These are phyloP conservation scores for Saccharomycopsis synnaedendra DNA, from an alignment of 805 yeast genomes.

Conservation along the genomic window DNA sequence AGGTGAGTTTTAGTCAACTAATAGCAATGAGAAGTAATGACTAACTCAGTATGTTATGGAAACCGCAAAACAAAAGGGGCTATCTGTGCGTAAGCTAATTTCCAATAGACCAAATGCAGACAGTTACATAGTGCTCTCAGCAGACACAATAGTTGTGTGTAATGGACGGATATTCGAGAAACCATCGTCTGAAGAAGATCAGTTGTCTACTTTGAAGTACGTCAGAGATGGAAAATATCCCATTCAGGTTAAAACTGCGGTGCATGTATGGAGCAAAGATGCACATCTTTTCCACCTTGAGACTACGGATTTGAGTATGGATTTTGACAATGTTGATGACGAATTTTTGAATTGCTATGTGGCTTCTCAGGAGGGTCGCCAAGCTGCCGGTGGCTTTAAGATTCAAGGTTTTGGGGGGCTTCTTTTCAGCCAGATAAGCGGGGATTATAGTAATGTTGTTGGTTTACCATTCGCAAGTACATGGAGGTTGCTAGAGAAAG, in stretches of 20 bases:
- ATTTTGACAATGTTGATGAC: conserved; percentile 31
- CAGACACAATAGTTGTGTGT: conserved; percentile 71
- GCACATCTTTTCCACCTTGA: conserved; percentile 23
- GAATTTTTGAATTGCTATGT: conserved; percentile 54
- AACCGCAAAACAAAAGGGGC: conserved; percentile 61
- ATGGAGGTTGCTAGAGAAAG: neutral
- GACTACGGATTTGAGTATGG: conserved; percentile 30
- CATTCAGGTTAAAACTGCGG: conserved; percentile 14
- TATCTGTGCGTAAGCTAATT: conserved; percentile 31
- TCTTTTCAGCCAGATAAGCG: conserved; percentile 50
- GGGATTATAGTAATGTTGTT: conserved; percentile 80
- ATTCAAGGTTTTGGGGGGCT: conserved; percentile 66
- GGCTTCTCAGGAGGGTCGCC: conserved; percentile 57
- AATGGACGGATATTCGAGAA: conserved; percentile 63
- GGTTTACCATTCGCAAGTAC: conserved; percentile 58
- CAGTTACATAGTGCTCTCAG: conserved; percentile 33
- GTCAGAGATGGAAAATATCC: conserved; percentile 28
- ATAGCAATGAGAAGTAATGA: neutral
- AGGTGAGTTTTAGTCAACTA: conserved; percentile 21
- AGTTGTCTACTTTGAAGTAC: conserved; percentile 35
- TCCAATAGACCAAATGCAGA: neutral
- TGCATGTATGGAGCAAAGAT: conserved; percentile 1
- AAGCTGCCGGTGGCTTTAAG: conserved; percentile 89
- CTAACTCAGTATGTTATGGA: conserved; percentile 42
- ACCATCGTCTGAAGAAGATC: conserved; percentile 48